Evolutionary conservation across 2,329 filamentous ascomycete species (phyloP), one percentile per base, ranked within the genome.

Genomic region (Dothistroma septosporum): DNA sequence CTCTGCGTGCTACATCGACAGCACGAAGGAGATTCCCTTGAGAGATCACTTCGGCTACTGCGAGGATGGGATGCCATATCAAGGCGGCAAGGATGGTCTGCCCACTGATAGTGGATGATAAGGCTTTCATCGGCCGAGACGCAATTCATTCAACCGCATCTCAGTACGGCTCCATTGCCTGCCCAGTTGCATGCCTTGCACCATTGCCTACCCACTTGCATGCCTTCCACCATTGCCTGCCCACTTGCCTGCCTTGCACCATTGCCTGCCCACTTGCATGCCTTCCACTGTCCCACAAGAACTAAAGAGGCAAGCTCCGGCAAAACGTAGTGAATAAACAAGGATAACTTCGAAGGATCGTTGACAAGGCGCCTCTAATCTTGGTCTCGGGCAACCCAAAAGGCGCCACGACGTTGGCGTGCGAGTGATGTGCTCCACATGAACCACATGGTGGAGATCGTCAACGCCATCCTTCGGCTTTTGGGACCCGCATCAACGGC

Each of bases 1-100:
- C 46, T 58, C 56, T 22, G 63, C 63, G 10, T 65, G 63, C 44
- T 65, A 61, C 28, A 1, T 21, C 2, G 55, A 57, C 46, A 35
- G 22, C 12, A 31, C 35, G 31, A 24, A 33, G 32, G 55, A 52
- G n/a, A 50, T 57, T 44, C 55, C 55, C 1, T 32, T 57, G 31
- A 33, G 55, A 22, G 44, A 50, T 21, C 55, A 52, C n/a, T 57
- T 57, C 16, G 55, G 55, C 6, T 52, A 50, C 24, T 57, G 55
- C 14, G 46, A 52, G 10, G 44, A 50, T 49, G 53, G 53, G 8
- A 24, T 28, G 31, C 48, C 48, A 19, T 50, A 50, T 24, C 48
- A 50, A 32, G 47, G 47, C 21, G 47, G 47, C n/a, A n/a, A 19
- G 5, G 47, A 50, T 50, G 47, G 47, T 24, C 16, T 44, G 37